These are phyloP conservation scores for Myriosclerotinia curreyana DNA, from an alignment of 2,329 filamentous ascomycete species.

Conservation along the genomic window DNA sequence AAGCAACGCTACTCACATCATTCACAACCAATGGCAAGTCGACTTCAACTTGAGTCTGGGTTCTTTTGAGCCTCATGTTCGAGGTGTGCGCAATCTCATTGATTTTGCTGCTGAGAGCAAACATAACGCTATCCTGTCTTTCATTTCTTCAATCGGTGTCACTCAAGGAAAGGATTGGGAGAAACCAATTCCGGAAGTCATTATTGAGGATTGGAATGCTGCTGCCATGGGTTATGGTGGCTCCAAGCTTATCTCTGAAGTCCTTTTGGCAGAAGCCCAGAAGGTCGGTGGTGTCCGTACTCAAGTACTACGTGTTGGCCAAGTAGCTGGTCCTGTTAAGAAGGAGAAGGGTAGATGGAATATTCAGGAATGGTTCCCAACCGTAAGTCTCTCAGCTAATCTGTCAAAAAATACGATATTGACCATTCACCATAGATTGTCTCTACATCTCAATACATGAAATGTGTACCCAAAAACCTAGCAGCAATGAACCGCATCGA, in stretches of 20 bases:
- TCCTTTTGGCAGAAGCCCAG: conserved; percentile 44
- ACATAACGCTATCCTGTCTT: conserved; percentile 33
- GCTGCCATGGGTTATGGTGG: conserved; percentile 35
- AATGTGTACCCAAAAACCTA: conserved; percentile 42
- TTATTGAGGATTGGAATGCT: conserved; percentile 39
- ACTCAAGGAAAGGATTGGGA: conserved; percentile 21
- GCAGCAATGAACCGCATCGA: conserved; percentile 41
- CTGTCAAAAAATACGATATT: background rate
- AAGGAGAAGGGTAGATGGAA: conserved; percentile 51
- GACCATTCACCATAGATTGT: conserved; percentile 33
- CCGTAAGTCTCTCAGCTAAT: conserved; percentile 4
- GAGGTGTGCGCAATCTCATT: conserved; percentile 43
- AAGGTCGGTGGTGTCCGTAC: conserved; percentile 42
- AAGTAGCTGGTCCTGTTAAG: conserved; percentile 46
- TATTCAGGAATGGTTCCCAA: conserved; percentile 55
- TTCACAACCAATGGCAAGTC: conserved; percentile 41
- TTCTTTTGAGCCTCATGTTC: conserved; percentile 42
- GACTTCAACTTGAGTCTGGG: conserved; percentile 40
- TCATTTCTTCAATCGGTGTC: conserved; percentile 31
- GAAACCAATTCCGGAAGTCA: conserved; percentile 41
- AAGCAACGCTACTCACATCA: conserved; percentile 29
- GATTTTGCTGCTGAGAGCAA: conserved; percentile 25
- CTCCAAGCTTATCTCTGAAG: conserved; percentile 34
- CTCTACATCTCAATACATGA: conserved; percentile 43
- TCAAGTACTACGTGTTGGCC: conserved; percentile 47